Percentiles rank a stretch among this genome's conserved stretches.
Conservation (phyloP, 345 rosid species). For the Carallia pectinifolia region DNA sequence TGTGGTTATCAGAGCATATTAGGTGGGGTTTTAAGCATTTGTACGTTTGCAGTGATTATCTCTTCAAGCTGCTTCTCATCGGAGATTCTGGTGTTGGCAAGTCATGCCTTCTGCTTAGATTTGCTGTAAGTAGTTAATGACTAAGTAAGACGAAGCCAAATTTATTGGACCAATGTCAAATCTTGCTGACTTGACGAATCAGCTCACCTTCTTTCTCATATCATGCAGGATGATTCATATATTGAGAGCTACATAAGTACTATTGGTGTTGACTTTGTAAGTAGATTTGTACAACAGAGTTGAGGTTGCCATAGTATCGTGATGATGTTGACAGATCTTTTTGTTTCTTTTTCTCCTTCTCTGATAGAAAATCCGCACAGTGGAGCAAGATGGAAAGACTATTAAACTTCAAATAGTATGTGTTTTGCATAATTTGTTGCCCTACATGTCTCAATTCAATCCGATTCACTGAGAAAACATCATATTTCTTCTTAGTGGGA, state of each 20-base stretch:
- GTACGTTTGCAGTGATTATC: constrained; percentile 14
- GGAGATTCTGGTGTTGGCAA: constrained; percentile 31
- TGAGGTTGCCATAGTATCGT: neutral
- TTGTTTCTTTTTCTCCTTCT: neutral
- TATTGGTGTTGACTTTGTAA: constrained; percentile 91
- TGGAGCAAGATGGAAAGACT: constrained; percentile 88
- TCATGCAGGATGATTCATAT: constrained; percentile 78
- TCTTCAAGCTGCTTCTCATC: constrained; percentile 23
- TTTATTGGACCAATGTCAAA: neutral
- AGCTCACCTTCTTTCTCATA: neutral
- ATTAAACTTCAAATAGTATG: constrained; percentile 80
- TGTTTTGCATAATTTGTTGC: neutral
- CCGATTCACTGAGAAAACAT: neutral
- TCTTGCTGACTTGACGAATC: neutral
- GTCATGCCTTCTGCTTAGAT: constrained; percentile 29
- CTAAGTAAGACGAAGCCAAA: neutral
- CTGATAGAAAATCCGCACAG: constrained; percentile 74
- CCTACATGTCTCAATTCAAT: neutral
- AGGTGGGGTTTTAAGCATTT: neutral
- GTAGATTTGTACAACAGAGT: constrained; percentile 12
- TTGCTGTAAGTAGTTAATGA: constrained; percentile 15
- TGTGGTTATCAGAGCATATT: neutral
- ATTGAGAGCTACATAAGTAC: constrained; percentile 94
- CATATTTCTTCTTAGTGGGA: constrained; percentile 58
- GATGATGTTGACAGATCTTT: neutral